Base-by-base conservation (phyloP, 331 rosid genomes). In the Erythrophleum ivorense region DNA sequence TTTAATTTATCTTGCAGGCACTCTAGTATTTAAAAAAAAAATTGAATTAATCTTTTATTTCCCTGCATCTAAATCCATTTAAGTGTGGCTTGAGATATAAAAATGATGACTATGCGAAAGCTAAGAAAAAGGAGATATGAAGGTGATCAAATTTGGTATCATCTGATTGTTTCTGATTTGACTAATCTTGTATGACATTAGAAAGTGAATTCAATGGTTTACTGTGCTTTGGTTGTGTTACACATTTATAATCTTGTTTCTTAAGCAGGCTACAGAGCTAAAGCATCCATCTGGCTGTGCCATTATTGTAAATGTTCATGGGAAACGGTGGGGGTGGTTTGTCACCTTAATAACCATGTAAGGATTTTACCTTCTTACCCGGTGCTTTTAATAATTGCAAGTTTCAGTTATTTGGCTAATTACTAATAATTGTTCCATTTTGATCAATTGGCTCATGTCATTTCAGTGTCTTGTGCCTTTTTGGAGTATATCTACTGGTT, bases 251-350 rank as follows among this genome's bases (percentile, higher is more conserved):
- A 79, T 78, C 77, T 68, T 79, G 75, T 83, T 84, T 81, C 69
- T 78, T 58, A 54, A 72, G 73, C 94, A 95, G 98, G 91, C 89
- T 69, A 90, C 94, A 16, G 84, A 76, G 84, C 70, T 95, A 50
- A 95, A 81, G 79, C 98, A 95, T 86, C 98, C 98, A 41, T 93
- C 98, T 80, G 98, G 94, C 49, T 93, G 98, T 89, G 97, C 98
- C 55, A 70, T 83, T 73, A 78, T 89, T 41, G 79, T 79, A 34
- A 82, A 87, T 71, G 89, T 86, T 78, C 84, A 84, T 63, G 92
- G 90, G 33, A 81, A 80, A 66, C 92, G 91, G 36, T 93, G 85
- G 98, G 96, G 98, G 80, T 95, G 92, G 98, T 86, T 95, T 85
- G 91, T 82, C 86, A 90, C 82, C 88, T 85, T 89, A 38, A 12